A percentile compares a stretch with the other conserved stretches of the same genome.
These are phyloP conservation scores for Lodderomyces elongisporus DNA, from an alignment of 1,139 yeast species.

Conservation along the genomic window DNA sequence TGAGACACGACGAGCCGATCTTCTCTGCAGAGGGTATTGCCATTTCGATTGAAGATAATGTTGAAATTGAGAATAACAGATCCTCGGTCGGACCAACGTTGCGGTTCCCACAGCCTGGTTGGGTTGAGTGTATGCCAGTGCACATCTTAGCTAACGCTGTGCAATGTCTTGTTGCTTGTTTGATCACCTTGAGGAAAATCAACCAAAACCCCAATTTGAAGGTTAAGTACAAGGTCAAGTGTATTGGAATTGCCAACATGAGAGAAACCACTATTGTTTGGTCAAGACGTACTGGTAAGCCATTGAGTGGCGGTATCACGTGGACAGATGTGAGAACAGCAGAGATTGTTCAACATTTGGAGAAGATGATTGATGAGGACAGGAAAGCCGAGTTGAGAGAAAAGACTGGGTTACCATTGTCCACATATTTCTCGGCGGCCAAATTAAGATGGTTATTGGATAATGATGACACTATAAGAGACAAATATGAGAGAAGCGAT, in stretches of 20 bases:
- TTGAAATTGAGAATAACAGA: conserved; percentile 57
- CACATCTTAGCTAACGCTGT: conserved; percentile 81
- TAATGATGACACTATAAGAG: conserved; percentile 64
- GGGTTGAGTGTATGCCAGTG: conserved; percentile 94
- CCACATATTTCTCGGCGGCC: conserved; percentile 89
- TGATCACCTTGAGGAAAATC: conserved; percentile 51
- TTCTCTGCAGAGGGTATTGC: conserved; percentile 75
- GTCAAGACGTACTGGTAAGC: conserved; percentile 79
- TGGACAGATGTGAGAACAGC: conserved; percentile 95
- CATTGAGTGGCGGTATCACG: conserved; percentile 83
- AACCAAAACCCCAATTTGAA: conserved; percentile 50
- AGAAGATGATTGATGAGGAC: conserved; percentile 54
- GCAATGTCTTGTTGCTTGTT: conserved; percentile 65
- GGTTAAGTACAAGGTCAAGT: conserved; percentile 51
- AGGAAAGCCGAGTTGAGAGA: conserved; percentile 53
- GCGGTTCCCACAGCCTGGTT: conserved; percentile 73
- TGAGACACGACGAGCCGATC: conserved; percentile 52
- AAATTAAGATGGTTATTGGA: conserved; percentile 88
- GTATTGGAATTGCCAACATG: conserved; percentile 90
- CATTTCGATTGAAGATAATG: conserved; percentile 50
- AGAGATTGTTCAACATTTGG: conserved; percentile 63
- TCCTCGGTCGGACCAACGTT: conserved; percentile 63
- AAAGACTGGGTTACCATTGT: conserved; percentile 80
- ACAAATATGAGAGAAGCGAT: conserved; percentile 70
- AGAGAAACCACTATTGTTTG: conserved; percentile 92